phyloP scores from a whole-genome alignment of 1,284 basidiomycete species.

The Termitomyces sp. region DNA sequence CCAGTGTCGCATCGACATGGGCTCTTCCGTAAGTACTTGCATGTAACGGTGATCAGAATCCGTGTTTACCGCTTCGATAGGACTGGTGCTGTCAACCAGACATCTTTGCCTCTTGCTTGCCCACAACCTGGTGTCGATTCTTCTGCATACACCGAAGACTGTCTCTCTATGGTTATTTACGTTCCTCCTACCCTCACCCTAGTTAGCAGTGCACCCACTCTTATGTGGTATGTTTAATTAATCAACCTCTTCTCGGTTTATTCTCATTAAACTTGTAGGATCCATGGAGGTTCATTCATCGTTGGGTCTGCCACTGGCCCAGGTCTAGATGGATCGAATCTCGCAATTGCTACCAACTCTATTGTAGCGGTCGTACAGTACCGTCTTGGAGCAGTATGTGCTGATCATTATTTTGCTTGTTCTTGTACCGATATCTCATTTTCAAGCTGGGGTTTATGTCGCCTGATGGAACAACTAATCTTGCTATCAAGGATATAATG shows the following conservation, averaged over 20 bases:
- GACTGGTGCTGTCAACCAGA: constrained; percentile 46
- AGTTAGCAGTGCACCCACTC: constrained; percentile 43
- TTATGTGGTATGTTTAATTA: constrained; percentile 54
- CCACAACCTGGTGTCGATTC: constrained; percentile 53
- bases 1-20: constrained; percentile 52
- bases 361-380: constrained; percentile 86
- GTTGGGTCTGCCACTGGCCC: constrained; percentile 66
- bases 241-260: background rate
- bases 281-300: constrained; percentile 83
- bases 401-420: constrained; percentile 11
- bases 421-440: background rate
- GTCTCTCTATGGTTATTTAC: constrained; percentile 72
- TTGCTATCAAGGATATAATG: constrained; percentile 68
- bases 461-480: constrained; percentile 63
- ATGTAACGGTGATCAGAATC: background rate
- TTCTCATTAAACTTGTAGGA: constrained; percentile 41
- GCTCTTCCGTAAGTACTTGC: constrained; percentile 51
- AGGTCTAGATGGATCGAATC: constrained; percentile 73
- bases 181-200: constrained; percentile 43
- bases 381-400: constrained; percentile 70
- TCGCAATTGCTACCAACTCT: constrained; percentile 68
- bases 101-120: constrained; percentile 62
- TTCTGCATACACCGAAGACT: constrained; percentile 64
- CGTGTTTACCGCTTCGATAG: constrained; percentile 27
- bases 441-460: constrained; percentile 69